Evolutionary conservation across 2,329 filamentous ascomycete genomes (phyloP).

Genomic region (Arthrobotrys megalospora): DNA sequence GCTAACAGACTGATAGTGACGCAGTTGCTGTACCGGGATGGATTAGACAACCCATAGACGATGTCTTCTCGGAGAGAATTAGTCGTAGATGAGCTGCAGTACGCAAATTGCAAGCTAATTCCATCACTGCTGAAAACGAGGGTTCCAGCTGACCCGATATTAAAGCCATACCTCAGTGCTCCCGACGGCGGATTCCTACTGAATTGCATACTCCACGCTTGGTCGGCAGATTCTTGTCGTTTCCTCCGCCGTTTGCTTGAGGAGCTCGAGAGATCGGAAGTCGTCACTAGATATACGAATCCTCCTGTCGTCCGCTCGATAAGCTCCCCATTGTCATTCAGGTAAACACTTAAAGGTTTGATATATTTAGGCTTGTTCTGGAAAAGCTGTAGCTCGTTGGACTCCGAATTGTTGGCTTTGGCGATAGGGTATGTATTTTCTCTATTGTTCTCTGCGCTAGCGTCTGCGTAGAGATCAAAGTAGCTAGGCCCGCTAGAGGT

Average conservation of each 20-base stretch:
- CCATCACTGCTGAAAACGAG: conserved; percentile 18
- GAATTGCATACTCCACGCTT: conserved; percentile 44
- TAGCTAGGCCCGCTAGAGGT: conserved; percentile 1
- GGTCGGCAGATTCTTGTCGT: conserved; percentile 12
- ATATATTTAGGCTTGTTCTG: conserved; percentile 6
- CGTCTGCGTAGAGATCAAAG: conserved; percentile 44
- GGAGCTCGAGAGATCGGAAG: conserved; percentile 25
- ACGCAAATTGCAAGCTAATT: conserved; percentile 33
- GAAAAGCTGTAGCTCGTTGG: conserved; percentile 34
- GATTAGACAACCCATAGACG: conserved; percentile 31
- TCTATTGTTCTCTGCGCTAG: conserved; percentile 10
- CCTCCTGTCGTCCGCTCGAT: conserved; percentile 23
- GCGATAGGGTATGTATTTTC: conserved; percentile 43
- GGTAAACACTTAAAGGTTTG: conserved; percentile 43
- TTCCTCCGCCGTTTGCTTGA: conserved; percentile 22
- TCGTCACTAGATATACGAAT: conserved; percentile 27
- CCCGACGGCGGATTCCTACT: conserved; percentile 20
- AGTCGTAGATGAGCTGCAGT: conserved; percentile 6
- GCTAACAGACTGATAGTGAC: conserved; percentile 35
- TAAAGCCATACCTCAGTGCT: conserved; percentile 35
- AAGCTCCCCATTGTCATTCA: conserved; percentile 35
- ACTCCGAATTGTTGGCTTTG: conserved; percentile 25
- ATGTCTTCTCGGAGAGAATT: conserved; percentile 16
- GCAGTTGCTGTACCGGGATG: conserved; percentile 33
- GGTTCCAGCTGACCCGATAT: conserved; percentile 1